Evolutionary conservation across 1,139 yeast genomes (phyloP).

Genomic region (Saccharomyces hybrid): DNA sequence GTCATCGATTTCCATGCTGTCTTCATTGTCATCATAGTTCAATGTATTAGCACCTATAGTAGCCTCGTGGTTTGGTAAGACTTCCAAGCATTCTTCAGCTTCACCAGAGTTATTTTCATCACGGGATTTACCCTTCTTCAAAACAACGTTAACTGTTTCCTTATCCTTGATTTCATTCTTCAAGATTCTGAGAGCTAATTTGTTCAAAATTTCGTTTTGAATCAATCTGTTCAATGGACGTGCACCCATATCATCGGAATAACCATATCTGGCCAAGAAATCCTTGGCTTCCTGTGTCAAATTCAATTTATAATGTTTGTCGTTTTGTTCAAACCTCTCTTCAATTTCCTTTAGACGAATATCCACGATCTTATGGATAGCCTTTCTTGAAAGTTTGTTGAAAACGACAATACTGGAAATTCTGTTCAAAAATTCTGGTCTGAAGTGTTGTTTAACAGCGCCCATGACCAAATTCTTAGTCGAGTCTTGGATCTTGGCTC

Average conservation of each 20-base stretch:
- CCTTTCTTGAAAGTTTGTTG: constrained; percentile 84
- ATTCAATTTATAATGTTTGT: constrained; percentile 64
- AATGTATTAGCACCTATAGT: constrained; percentile 35
- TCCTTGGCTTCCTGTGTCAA: constrained; percentile 70
- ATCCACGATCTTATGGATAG: constrained; percentile 84
- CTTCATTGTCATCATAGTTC: constrained; percentile 39
- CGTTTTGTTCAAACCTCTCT: constrained; percentile 73
- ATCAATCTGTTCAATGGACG: constrained; percentile 93
- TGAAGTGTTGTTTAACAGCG: constrained; percentile 82
- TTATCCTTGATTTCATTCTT: constrained; percentile 84
- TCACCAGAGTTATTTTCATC: constrained; percentile 59
- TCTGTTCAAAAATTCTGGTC: constrained; percentile 97
- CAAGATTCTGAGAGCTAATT: constrained; percentile 74
- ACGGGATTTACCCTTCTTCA: constrained; percentile 58
- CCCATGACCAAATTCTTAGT: constrained; percentile 76
- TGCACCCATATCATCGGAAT: constrained; percentile 92
- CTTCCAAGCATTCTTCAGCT: constrained; percentile 63
- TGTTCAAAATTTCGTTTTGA: constrained; percentile 80
- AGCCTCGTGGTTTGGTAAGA: constrained; percentile 77
- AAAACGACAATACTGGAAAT: constrained; percentile 87
- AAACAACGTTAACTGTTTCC: constrained; percentile 65
- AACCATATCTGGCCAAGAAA: constrained; percentile 77
- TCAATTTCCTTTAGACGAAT: constrained; percentile 81
- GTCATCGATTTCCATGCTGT: constrained; percentile 25
- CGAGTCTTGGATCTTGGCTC: constrained; percentile 54